A percentile compares a stretch with the other conserved stretches of the same genome.
Conservation (phyloP, 225 moss, liverwort and hornwort species). For the Bryoerythrophyllum caledonicum region DNA sequence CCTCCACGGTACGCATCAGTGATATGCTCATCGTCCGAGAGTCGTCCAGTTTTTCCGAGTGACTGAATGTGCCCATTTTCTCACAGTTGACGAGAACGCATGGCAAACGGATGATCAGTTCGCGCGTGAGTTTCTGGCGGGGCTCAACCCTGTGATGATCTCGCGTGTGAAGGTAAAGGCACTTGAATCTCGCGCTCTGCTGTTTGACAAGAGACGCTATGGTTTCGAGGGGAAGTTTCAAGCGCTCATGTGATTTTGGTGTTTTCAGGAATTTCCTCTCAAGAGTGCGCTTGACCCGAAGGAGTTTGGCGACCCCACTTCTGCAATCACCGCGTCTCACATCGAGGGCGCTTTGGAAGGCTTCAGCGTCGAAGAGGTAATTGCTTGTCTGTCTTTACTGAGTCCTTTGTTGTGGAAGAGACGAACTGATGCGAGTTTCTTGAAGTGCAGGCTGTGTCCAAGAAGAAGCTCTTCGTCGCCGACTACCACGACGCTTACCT, state of each 20-base stretch:
- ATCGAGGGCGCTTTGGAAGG: constrained; percentile 40
- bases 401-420: no score
- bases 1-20: constrained; percentile 26
- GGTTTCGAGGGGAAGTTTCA: neutral
- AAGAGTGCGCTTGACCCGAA: constrained; percentile 43
- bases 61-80: neutral
- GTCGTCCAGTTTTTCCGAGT: no score
- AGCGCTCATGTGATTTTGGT: neutral
- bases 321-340: constrained; percentile 36
- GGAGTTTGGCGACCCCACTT: constrained; percentile 37
- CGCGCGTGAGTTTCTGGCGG: constrained; percentile 48
- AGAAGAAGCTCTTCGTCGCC: constrained; percentile 44
- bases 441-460: constrained; percentile 32
- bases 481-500: constrained; percentile 66
- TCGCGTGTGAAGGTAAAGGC: constrained; percentile 33
- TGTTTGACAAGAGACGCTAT: no score
- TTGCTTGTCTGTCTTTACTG: no score
- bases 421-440: no score
- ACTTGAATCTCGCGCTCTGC: neutral
- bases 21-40: no score
- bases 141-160: constrained; percentile 43
- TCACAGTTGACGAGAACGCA: constrained; percentile 28
- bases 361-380: constrained; percentile 32
- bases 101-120: constrained; percentile 40
- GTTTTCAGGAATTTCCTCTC: constrained; percentile 57